These are phyloP conservation scores for Colletotrichum melonis DNA, from an alignment of 2,329 filamentous ascomycete genomes.

Conservation along the genomic window DNA sequence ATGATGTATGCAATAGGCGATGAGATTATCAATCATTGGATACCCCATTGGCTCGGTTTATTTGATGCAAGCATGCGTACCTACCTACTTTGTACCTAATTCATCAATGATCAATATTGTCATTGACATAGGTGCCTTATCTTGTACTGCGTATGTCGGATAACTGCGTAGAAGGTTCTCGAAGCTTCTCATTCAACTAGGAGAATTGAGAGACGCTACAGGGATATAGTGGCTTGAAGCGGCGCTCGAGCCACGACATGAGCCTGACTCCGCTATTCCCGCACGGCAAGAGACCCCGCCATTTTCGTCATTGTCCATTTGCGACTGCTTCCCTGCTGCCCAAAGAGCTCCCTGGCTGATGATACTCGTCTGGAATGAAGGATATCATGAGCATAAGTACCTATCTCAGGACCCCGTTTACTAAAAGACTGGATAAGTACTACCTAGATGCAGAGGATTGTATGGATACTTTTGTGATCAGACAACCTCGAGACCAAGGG, in stretches of 20 bases:
- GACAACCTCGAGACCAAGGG: neutral
- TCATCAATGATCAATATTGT: too few species aligned
- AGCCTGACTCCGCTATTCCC: slow-evolving; percentile 35
- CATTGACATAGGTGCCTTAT: too few species aligned
- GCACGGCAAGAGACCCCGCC: slow-evolving; percentile 29
- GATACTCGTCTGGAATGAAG: neutral
- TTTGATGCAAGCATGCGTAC: neutral
- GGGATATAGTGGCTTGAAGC: slow-evolving; percentile 2
- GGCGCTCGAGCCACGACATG: slow-evolving; percentile 27
- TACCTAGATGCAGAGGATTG: neutral
- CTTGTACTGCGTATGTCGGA: neutral
- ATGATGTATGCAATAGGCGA: neutral
- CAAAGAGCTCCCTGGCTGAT: neutral
- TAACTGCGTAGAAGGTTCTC: slow-evolving; percentile 44
- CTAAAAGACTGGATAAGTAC: neutral
- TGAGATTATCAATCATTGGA: slow-evolving; percentile 27
- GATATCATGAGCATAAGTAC: neutral
- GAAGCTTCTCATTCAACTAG: slow-evolving; percentile 42
- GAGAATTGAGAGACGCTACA: neutral
- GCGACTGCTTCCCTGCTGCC: slow-evolving; percentile 6
- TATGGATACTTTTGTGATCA: neutral
- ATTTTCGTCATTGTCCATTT: slow-evolving; percentile 33
- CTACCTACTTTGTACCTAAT: too few species aligned
- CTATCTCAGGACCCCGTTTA: neutral
- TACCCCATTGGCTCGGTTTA: slow-evolving; percentile 11